Conservation (phyloP, 768 basidiomycete genomes). For the Pholiota microspora region DNA sequence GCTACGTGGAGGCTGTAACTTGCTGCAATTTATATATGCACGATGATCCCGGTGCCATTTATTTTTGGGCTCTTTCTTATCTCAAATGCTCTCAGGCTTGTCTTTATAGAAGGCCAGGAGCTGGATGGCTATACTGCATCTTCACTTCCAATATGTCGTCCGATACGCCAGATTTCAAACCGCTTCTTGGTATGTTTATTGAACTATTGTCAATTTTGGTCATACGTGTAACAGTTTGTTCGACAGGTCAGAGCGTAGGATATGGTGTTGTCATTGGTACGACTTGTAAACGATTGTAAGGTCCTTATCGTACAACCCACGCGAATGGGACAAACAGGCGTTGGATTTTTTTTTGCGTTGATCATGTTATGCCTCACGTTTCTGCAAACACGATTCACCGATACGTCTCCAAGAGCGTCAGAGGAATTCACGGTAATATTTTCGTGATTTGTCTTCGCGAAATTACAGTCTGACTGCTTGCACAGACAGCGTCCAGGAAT, state of each 20-base stretch:
- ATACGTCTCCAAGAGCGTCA: slow-evolving; percentile 42
- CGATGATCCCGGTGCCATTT: too few relatives aligned
- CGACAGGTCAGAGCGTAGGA: slow-evolving; percentile 42
- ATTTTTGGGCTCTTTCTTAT: slow-evolving; percentile 5
- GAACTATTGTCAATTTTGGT: not conserved
- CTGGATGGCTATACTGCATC: not conserved
- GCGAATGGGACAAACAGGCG: slow-evolving; percentile 27
- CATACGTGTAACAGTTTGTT: not conserved
- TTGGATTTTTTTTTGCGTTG: slow-evolving; percentile 49
- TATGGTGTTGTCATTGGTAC: slow-evolving; percentile 49
- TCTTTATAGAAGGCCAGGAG: not conserved
- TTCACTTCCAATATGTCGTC: slow-evolving; percentile 2
- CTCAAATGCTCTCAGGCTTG: slow-evolving; percentile 6
- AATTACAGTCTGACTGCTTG: not conserved
- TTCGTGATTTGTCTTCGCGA: not conserved
- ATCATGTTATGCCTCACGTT: slow-evolving; percentile 44
- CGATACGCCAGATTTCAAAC: slow-evolving; percentile 34
- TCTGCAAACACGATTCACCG: slow-evolving; percentile 45
- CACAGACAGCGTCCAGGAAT: slow-evolving; percentile 42
- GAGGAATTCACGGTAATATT: slow-evolving; percentile 45
- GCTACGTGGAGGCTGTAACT: not conserved
- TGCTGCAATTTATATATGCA: not conserved
- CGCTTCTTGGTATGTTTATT: slow-evolving; percentile 30
- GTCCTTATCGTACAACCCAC: not conserved
- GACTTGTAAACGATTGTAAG: slow-evolving; percentile 6